These are phyloP conservation scores for Lolium multiflorum DNA, from an alignment of 176 grass and related monocot species.

Conservation along the genomic window DNA sequence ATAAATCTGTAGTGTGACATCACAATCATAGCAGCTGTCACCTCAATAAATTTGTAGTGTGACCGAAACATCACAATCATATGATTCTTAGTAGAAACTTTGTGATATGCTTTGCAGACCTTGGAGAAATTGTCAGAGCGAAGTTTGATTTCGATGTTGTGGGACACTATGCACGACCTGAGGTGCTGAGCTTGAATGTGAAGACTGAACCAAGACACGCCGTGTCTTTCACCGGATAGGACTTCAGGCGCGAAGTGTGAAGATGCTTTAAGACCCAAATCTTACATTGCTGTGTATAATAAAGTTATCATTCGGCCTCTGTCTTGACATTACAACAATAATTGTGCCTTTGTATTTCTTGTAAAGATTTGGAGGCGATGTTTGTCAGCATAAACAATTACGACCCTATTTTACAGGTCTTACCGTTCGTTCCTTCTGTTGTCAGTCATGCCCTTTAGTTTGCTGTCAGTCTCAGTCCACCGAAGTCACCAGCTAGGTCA, in stretches of 20 bases:
- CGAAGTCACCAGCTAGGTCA: not conserved
- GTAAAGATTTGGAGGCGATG: constrained; percentile 11
- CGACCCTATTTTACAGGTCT: not conserved
- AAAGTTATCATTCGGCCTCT: not conserved
- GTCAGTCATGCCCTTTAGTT: not conserved
- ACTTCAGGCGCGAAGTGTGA: not conserved
- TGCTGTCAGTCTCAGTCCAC: not conserved
- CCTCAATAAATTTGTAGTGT: not conserved
- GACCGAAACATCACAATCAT: not conserved
- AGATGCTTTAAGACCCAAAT: not conserved
- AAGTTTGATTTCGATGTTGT: constrained; percentile 98
- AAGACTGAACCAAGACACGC: constrained; percentile 60
- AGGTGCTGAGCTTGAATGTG: constrained; percentile 85
- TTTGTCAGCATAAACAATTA: constrained; percentile 11
- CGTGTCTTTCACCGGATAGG: constrained; percentile 68
- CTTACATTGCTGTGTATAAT: not conserved
- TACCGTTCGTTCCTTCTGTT: not conserved
- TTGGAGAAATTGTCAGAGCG: constrained; percentile 85
- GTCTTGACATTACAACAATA: constrained; percentile 14
- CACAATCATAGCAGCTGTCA: not conserved
- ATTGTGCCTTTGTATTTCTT: constrained; percentile 7
- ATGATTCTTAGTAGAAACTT: constrained; percentile 8
- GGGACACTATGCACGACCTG: constrained; percentile 87
- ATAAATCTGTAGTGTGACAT: not conserved
- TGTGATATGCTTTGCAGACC: constrained; percentile 53